Evolutionary conservation across 1,284 basidiomycete species (phyloP).

Genomic region (Ustilago trichophora): DNA sequence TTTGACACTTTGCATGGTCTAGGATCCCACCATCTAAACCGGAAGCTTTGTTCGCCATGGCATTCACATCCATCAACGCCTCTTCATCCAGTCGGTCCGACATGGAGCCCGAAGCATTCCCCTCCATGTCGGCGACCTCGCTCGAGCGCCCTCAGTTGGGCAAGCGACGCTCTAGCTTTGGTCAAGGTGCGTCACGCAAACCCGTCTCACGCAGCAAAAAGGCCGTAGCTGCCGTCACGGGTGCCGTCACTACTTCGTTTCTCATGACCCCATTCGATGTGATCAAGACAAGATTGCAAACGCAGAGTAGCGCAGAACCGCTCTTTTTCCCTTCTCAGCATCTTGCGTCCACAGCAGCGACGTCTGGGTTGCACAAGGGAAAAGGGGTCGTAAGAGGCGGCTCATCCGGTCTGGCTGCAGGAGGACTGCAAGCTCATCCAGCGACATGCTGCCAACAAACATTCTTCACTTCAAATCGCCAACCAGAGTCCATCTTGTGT

Average conservation of each 20-base stretch:
- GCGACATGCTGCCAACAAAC: conserved; percentile 66
- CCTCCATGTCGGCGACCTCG: conserved; percentile 31
- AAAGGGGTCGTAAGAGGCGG: conserved; percentile 9
- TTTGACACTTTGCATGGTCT: no score
- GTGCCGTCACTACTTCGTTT: conserved; percentile 81
- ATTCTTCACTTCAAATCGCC: conserved; percentile 62
- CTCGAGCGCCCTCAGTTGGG: conserved; percentile 20
- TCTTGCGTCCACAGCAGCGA: conserved; percentile 8
- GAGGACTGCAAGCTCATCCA: conserved; percentile 35
- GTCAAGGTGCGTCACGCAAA: conserved; percentile 33
- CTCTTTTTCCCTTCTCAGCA: conserved; percentile 52
- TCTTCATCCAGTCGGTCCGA: conserved; percentile 16
- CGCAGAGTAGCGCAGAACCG: conserved; percentile 69
- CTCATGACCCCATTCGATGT: conserved; percentile 96
- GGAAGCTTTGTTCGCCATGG: conserved; percentile 8
- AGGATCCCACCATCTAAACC: no score
- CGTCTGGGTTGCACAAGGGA: conserved; percentile 15
- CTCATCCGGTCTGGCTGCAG: background rate
- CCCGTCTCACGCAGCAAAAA: conserved; percentile 72
- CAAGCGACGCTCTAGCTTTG: conserved; percentile 21
- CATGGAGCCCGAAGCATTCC: conserved; percentile 35
- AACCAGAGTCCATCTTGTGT: conserved; percentile 56
- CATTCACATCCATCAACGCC: background rate
- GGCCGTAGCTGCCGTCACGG: conserved; percentile 80
- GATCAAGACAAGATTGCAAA: conserved; percentile 89